A percentile compares a stretch with the other conserved stretches of the same genome.
phyloP scores from a whole-genome alignment of 176 grass and related monocot genomes.

The Musa acuminata region DNA sequence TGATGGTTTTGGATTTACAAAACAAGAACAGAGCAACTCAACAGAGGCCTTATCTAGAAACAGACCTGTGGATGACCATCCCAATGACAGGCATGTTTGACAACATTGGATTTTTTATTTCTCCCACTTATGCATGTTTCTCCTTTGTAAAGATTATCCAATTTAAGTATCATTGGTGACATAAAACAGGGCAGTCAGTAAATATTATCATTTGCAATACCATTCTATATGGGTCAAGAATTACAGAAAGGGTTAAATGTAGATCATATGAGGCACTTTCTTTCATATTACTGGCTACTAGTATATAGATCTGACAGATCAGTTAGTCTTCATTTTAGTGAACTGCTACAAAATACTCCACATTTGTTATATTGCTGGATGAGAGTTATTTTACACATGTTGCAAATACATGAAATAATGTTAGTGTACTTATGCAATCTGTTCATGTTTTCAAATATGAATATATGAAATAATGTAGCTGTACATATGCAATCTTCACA shows the following conservation, averaged over 20 bases:
- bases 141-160: not conserved
- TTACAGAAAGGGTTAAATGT: not conserved
- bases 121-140: not conserved
- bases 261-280: not conserved
- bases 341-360: not conserved
- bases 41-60: slow-evolving; percentile 36
- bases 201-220: not conserved
- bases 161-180: not conserved
- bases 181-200: not conserved
- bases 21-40: slow-evolving; percentile 43
- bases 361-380: not conserved
- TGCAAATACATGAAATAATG: not conserved
- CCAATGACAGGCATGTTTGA: slow-evolving; percentile 29
- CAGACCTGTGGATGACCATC: slow-evolving; percentile 38
- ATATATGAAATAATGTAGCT: not conserved
- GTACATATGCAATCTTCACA: too few species aligned
- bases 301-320: not conserved
- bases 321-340: too few species aligned
- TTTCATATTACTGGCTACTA: not conserved
- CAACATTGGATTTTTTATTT: not conserved
- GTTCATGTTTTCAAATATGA: not conserved
- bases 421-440: not conserved
- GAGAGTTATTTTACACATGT: not conserved
- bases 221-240: not conserved
- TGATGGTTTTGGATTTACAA: slow-evolving; percentile 72